Evolutionary conservation across 306 rosid genomes (phyloP).

Genomic region (Citrullus amarus): DNA sequence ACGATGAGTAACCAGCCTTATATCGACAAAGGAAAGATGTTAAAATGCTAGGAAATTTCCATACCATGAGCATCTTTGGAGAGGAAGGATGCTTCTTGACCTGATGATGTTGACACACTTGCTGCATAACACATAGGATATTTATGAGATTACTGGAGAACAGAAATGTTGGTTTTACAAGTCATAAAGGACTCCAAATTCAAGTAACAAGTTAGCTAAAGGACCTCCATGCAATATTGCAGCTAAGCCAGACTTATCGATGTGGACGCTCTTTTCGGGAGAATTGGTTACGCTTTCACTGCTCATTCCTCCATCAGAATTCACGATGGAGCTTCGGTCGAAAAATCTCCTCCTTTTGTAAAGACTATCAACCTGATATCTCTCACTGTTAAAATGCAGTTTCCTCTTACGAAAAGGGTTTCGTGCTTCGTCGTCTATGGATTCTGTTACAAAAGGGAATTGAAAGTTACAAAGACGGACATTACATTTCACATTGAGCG

Average conservation of each 20-base stretch:
- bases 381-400: slow-evolving; percentile 29
- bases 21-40: neutral
- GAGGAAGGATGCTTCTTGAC: slow-evolving; percentile 29
- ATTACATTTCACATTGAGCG: neutral
- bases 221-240: slow-evolving; percentile 26
- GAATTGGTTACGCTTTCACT: slow-evolving; percentile 70
- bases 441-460: slow-evolving; percentile 7
- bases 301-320: slow-evolving; percentile 63
- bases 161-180: slow-evolving; percentile 2
- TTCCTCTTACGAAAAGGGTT: slow-evolving; percentile 51
- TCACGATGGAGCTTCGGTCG: slow-evolving; percentile 37
- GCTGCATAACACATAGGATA: slow-evolving; percentile 22
- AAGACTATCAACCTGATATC: slow-evolving; percentile 31
- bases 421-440: slow-evolving; percentile 39
- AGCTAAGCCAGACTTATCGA: slow-evolving; percentile 27
- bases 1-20: slow-evolving; percentile 13
- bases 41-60: neutral
- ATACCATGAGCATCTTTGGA: slow-evolving; percentile 70
- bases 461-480: neutral
- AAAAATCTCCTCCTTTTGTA: slow-evolving; percentile 55
- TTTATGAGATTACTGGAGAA: slow-evolving; percentile 2
- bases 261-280: slow-evolving; percentile 32
- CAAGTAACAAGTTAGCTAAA: neutral
- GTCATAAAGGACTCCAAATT: neutral
- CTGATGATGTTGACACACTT: slow-evolving; percentile 24